Conservation (phyloP, 768 basidiomycete genomes). For the Sarcomyxa edulis region DNA sequence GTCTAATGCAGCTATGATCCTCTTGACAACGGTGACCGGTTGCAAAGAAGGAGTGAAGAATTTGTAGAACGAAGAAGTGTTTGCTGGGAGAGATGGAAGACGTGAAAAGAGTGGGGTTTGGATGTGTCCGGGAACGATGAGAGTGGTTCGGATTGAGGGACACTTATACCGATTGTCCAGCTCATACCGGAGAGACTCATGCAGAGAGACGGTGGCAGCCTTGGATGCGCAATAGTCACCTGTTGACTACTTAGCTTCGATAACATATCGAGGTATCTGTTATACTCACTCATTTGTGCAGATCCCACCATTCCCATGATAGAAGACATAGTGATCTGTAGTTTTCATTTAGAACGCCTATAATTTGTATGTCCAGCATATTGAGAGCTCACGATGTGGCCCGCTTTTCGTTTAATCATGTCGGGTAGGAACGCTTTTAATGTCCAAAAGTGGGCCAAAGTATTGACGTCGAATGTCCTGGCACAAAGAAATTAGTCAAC, state of each 20-base stretch:
- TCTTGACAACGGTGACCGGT: constrained; percentile 74
- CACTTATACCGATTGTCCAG: constrained; percentile 76
- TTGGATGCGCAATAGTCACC: constrained; percentile 93
- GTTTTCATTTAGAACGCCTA: constrained; percentile 9
- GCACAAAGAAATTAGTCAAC: not conserved
- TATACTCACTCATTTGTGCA: constrained; percentile 67
- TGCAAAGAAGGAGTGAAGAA: constrained; percentile 77
- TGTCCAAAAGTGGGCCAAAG: constrained; percentile 86
- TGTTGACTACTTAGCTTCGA: constrained; percentile 17
- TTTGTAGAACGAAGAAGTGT: no score
- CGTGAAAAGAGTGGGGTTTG: constrained; percentile 74
- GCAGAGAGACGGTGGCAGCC: constrained; percentile 75
- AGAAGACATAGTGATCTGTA: constrained; percentile 73
- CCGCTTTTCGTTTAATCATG: constrained; percentile 71
- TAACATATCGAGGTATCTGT: not conserved
- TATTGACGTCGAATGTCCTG: constrained; percentile 90
- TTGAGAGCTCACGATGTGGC: constrained; percentile 74
- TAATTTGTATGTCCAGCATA: not conserved
- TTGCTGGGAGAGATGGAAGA: constrained; percentile 40
- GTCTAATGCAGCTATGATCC: constrained; percentile 77
- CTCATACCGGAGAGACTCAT: constrained; percentile 85
- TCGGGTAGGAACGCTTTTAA: constrained; percentile 89
- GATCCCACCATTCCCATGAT: constrained; percentile 66
- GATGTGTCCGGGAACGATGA: constrained; percentile 79
- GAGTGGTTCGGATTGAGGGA: constrained; percentile 80